A percentile compares a stretch with the other conserved stretches of the same genome.
Evolutionary conservation across 495 filamentous ascomycete genomes (phyloP).

Genomic region (Hypoxylon fuscum): DNA sequence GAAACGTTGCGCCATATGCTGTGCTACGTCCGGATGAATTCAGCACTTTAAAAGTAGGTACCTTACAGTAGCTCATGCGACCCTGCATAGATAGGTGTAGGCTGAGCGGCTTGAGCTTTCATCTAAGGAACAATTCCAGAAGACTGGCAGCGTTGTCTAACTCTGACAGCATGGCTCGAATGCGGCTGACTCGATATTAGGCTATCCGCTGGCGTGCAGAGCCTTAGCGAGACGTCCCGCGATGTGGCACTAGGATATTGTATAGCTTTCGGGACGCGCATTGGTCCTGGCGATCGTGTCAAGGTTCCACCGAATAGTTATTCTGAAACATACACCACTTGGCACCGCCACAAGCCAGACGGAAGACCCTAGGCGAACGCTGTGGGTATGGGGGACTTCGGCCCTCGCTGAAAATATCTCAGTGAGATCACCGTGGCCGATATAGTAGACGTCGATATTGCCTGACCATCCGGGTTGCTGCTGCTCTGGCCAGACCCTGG

Average conservation of each 20-base stretch:
- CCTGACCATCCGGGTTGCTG: slow-evolving; percentile 34
- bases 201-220: slow-evolving; percentile 34
- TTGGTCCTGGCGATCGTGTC: slow-evolving; percentile 45
- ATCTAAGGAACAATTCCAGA: slow-evolving; percentile 31
- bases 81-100: too few species aligned
- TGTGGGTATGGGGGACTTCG: slow-evolving; percentile 4
- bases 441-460: slow-evolving; percentile 35
- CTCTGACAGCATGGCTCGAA: slow-evolving; percentile 28
- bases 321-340: slow-evolving; percentile 43
- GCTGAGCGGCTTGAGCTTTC: slow-evolving; percentile 18
- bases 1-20: slow-evolving; percentile 21
- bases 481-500: slow-evolving; percentile 20
- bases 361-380: slow-evolving; percentile 10
- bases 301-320: slow-evolving; percentile 28
- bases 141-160: slow-evolving; percentile 27
- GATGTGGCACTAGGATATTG: slow-evolving; percentile 29
- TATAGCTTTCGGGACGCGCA: slow-evolving; percentile 31
- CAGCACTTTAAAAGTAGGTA: not conserved
- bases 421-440: slow-evolving; percentile 26
- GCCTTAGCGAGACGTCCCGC: slow-evolving; percentile 31
- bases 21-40: slow-evolving; percentile 34
- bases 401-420: slow-evolving; percentile 18
- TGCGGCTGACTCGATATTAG: slow-evolving; percentile 43
- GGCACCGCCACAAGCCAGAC: slow-evolving; percentile 30
- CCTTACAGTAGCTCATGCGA: not conserved